Evolutionary conservation across 345 rosid species (phyloP), one percentile per base, ranked within the genome.

Genomic region (Cochlearia excelsa): DNA sequence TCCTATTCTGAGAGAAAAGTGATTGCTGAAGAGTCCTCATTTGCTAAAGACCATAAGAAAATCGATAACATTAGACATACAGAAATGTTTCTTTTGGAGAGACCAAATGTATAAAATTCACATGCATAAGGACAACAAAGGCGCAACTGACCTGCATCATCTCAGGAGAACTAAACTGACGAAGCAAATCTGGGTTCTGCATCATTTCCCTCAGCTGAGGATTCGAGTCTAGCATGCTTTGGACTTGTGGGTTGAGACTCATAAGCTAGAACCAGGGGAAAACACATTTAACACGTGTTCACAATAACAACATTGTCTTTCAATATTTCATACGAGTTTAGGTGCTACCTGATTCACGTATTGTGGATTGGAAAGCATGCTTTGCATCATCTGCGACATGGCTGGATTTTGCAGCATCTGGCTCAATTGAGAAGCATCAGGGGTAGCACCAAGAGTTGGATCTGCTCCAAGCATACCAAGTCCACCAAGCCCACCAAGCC

Each of bases 331-430:
- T 51, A 28, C 54, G n/a, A 54, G 33, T 59, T 35, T 46, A 8
- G 28, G 44, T n/a, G 35, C 11, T 77, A 82, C 97, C 97, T 86
- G 95, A 74, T 84, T 89, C 83, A 86, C 70, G 70, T 89, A 81
- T 52, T 89, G 84, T 33, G 97, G 97, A 74, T 84, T 81, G 26
- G 97, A 84, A 40, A 79, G 75, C 51, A 89, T 16, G 69, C 78
- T 77, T 73, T 84, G 89, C 97, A 89, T 79, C 92, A 86, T 82
- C 69, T 89, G 92, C 23, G 89, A 81, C 62, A 89, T 44, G 70
- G 82, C 86, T 33, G 97, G 95, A 73, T 89, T 84, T 80, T 86
- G 94, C 83, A 89, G 58, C 66, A 86, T n/a, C 69, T 85, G 96
- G 74, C 23, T 84, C 79, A 88, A 41, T 38, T 68, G 69, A 30